Base-by-base conservation (phyloP, 1,139 yeast species). In the Yamadazyma buinensis region DNA sequence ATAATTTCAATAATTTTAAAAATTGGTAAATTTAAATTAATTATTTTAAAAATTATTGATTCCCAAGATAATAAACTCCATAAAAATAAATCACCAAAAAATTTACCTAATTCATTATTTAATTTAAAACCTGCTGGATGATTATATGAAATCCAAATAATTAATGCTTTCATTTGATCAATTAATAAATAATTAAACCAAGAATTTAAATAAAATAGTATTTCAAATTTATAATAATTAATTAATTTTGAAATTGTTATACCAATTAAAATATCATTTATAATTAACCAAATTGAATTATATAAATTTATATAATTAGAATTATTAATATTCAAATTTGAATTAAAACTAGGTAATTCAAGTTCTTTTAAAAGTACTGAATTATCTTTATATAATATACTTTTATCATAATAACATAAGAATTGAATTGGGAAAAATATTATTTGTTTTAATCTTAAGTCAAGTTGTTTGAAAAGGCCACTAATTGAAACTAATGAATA, bases 41-140 rank as follows among this genome's bases (percentile, higher is more conserved):
- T 48, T 22, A 39, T 27, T 22, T 13, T 22, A 5, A 11, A 20
- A 14, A 54, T 33, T 3, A 50, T 26, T 13, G 40, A 35, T 40
- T 72, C 72, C 84, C 95, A 86, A 46, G 83, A 75, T 35, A 75
- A 76, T 29, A 90, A 70, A 7, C 90, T 84, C 97, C 97, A 92
- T 19, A 84, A 54, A 46, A 84, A 84, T 33, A 94, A 61, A 38
- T 88, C 95, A 17, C 96, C 95, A 55, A 90, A 71, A 50, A 94
- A 94, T 19, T 69, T 72, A 0, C 97, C 90, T 23, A 94, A 66
- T 51, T 88, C 97, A 37, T 79, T 81, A 56, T 94, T 94, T 38
- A 94, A 72, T 52, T 94, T 94, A 51, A 94, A 80, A 2, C 98
- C 98, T 8, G 95, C 96, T 0, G 98, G 98, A 54, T 92, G 85